A percentile compares a stretch with the other conserved stretches of the same genome.
Conservation (phyloP, 441 rosid genomes). For the Populus hybrid region DNA sequence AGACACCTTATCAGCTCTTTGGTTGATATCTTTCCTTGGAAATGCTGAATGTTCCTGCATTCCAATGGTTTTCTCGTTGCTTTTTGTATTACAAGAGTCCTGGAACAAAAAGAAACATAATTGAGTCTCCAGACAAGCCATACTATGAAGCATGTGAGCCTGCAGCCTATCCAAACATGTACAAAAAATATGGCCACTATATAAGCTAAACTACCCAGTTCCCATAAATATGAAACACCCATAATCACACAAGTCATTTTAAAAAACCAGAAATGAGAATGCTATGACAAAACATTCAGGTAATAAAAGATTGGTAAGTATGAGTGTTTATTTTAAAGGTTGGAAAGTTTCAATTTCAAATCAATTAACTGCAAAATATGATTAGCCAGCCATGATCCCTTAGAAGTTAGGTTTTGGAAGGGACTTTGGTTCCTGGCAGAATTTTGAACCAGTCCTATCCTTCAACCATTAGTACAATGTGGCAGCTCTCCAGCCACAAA, state of each 20-base stretch:
- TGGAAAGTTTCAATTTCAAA: background rate
- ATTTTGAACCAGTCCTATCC: background rate
- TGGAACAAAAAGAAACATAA: conserved; percentile 30
- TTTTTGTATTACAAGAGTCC: conserved; percentile 48
- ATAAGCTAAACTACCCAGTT: background rate
- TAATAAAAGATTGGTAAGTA: background rate
- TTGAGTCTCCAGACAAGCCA: conserved; percentile 11
- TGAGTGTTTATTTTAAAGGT: background rate
- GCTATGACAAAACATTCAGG: background rate
- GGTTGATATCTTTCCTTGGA: conserved; percentile 33
- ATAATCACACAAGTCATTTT: background rate
- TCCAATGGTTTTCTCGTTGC: conserved; percentile 39
- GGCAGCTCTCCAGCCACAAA: background rate
- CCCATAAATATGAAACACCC: background rate
- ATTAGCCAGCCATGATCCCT: background rate
- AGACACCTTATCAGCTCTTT: conserved; percentile 37
- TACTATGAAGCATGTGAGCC: background rate
- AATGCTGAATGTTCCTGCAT: conserved; percentile 31
- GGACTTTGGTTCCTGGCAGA: background rate
- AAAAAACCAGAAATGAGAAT: background rate
- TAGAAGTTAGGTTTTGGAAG: background rate
- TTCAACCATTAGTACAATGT: background rate
- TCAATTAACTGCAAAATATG: background rate
- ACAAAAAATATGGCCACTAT: background rate
- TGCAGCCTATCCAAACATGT: background rate